Conservation (phyloP, 345 rosid genomes). For the Cochlearia excelsa region DNA sequence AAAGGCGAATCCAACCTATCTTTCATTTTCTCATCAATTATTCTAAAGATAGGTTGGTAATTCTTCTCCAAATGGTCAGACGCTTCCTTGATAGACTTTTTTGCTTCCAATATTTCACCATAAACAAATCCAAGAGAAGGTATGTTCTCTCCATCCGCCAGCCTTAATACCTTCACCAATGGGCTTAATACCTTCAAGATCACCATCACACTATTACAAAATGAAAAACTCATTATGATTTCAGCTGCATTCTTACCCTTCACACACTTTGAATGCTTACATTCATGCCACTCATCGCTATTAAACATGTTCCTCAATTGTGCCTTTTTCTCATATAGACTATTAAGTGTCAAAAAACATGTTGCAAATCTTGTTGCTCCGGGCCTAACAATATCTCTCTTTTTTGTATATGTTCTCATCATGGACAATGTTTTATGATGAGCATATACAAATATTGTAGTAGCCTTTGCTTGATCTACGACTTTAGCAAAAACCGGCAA, state of each 20-base stretch:
- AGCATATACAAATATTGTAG: neutral
- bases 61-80: slow-evolving; percentile 5
- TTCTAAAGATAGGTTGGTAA: slow-evolving; percentile 8
- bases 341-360: neutral
- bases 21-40: slow-evolving; percentile 22
- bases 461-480: too few species aligned
- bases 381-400: too few species aligned
- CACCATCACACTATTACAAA: neutral
- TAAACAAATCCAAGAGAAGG: neutral
- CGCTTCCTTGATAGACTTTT: neutral
- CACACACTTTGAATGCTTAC: neutral
- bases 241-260: neutral
- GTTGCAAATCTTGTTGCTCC: neutral
- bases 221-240: neutral
- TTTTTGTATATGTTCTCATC: too few species aligned
- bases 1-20: slow-evolving; percentile 14
- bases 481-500: too few species aligned
- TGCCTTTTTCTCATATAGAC: neutral
- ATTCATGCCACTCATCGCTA: neutral
- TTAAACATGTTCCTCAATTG: too few species aligned
- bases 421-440: neutral
- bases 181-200: neutral
- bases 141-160: neutral
- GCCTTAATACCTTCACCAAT: neutral
- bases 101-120: neutral